Base-by-base conservation (phyloP, 2,329 filamentous ascomycete genomes). In the Neofusicoccum kwambonambiense region DNA sequence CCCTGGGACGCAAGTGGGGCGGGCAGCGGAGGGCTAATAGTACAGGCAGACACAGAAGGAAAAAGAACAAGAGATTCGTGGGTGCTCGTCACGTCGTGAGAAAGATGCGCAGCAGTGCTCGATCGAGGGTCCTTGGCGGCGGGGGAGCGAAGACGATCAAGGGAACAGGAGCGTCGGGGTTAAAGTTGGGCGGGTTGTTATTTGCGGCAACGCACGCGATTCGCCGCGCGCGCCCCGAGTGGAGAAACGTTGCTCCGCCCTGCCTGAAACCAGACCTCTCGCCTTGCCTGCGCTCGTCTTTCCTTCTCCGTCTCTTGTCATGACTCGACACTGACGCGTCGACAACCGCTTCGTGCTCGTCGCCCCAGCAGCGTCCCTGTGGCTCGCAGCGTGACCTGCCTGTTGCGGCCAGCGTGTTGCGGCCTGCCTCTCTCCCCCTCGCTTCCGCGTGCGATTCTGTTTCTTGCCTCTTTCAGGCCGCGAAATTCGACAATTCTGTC, bases 1-100 rank as follows among this genome's bases (percentile, higher is more conserved):
- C 56, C 56, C 56, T 60, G 56, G 27, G 42, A n/a, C 47, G 41
- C 41, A 47, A 47, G 56, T 60, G 56, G 56, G 56, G 56, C 42
- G 6, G 35, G 15, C 11, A 13, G 22, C 15, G 6, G n/a, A 12
- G n/a, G 12, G 42, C 39, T n/a, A 49, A 60, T 37, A 45, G 41
- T 60, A 60, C 56, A 60, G 42, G 19, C 19, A 19, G 27, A 12
- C 19, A 37, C 19, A 17, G 19, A 34, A 22, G 15, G 31, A 35
- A 17, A 35, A 47, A 22, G 5, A 37, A 47, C 27, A 57, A 39
- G 27, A 47, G 34, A 60, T 35, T 60, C 56, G 56, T 60, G 42
- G 41, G 56, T 19, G 56, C 56, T 60, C 56, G 56, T 60, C 56
- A 60, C 27, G 56, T 60, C 56, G 56, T 60, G 27, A 60, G 56